These are phyloP conservation scores for Triangularia verruculosa DNA, from an alignment of 2,329 filamentous ascomycete genomes.

Conservation along the genomic window DNA sequence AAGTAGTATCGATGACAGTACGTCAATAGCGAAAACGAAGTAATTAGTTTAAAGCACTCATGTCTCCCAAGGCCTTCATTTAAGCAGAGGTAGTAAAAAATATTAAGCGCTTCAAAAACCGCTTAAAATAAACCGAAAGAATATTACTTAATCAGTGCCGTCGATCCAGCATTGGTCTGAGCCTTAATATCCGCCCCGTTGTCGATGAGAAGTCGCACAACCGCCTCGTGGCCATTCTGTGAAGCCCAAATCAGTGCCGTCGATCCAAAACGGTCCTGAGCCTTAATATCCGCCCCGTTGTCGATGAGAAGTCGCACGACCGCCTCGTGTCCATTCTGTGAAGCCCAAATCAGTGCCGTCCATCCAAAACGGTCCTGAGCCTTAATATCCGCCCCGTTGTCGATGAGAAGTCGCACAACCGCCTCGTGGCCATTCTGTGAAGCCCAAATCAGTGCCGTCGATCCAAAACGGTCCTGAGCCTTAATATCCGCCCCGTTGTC, in stretches of 20 bases:
- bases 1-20: too few relatives aligned
- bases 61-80: too few relatives aligned
- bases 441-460: constrained; percentile 1
- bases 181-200: not conserved
- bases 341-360: not conserved
- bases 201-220: not conserved
- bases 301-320: not conserved
- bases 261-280: not conserved
- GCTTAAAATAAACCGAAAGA: not conserved
- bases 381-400: not conserved
- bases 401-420: not conserved
- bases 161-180: not conserved
- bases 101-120: not conserved
- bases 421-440: not conserved
- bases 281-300: not conserved
- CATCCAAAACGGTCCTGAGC: not conserved
- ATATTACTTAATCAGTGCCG: not conserved
- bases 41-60: too few relatives aligned
- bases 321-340: not conserved
- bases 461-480: not conserved
- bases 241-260: not conserved
- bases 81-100: too few relatives aligned
- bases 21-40: too few relatives aligned
- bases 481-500: not conserved
- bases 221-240: not conserved